Evolutionary conservation across 2,329 filamentous ascomycete species (phyloP), one percentile per base, ranked within the genome.

Genomic region (Sporothrix inflata): DNA sequence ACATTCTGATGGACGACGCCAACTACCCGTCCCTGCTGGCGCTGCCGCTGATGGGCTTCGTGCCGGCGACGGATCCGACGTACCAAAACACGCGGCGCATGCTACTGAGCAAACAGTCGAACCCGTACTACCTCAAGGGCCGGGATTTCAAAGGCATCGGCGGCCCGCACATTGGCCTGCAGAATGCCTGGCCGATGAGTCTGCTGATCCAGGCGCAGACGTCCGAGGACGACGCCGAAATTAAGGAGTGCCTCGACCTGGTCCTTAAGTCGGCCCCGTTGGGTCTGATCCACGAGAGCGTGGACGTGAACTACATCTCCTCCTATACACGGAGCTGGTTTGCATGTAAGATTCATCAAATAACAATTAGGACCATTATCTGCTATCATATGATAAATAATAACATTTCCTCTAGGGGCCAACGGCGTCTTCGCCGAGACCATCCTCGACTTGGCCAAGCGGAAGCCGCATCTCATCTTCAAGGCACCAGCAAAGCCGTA

Each of bases 141-240:
- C 83, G 82, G 19, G 89, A 88, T 0, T 97, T 99, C 78, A 87
- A 89, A 66, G 96, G 96, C 7, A 97, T 99, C 76, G 96, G 96
- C 77, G 96, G 88, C 4, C 88, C 88, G 7, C 89, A 90, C 78
- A 92, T 98, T 76, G 96, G 96, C 0, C 83, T 97, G n/a, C 84
- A 88, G 77, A 93, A 97, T 76, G 96, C 95, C 8, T 99, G 96
- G 96, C 96, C 96, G 0, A 98, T 99, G 94, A 96, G 93, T 79
- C 84, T 98, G 74, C 85, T 99, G 9, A 88, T 98, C 24, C 94
- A 98, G 81, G 94, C 93, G 2, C 94, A 96, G 87, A 99, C 96
- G 0, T 92, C 90, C 6, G 87, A 95, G 68, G 86, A 94, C 72
- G 94, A 97, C 74, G 84, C 86, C 0, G 96, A 99, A 83, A 98